Percentiles rank a stretch among this genome's conserved stretches.
Evolutionary conservation across 2,329 filamentous ascomycete species (phyloP).

Genomic region (Grosmannia huntii): DNA sequence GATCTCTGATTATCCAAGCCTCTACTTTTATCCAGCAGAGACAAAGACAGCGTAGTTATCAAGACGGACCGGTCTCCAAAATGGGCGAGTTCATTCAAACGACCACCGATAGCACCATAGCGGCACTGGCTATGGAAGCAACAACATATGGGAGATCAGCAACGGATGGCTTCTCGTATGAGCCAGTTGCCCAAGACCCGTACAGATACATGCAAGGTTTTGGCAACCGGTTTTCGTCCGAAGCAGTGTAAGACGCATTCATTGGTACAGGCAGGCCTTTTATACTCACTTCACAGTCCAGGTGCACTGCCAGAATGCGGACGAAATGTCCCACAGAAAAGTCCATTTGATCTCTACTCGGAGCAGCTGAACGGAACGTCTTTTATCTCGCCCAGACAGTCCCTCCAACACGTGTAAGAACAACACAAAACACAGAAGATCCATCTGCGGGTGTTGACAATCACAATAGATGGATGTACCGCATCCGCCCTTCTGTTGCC

Average conservation of each 20-base stretch:
- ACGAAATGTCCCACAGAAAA: conserved; percentile 31
- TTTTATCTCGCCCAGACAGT: conserved; percentile 20
- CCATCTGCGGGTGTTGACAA: too few species aligned
- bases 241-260: conserved; percentile 35
- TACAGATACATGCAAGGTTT: conserved; percentile 44
- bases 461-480: too few species aligned
- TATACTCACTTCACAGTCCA: conserved; percentile 12
- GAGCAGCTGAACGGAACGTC: conserved; percentile 34
- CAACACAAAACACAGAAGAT: background rate
- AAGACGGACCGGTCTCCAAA: too few species aligned
- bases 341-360: conserved; percentile 27
- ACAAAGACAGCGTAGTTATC: too few species aligned
- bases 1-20: background rate
- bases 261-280: conserved; percentile 44
- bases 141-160: background rate
- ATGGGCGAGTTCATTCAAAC: background rate
- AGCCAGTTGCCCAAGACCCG: conserved; percentile 19
- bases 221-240: conserved; percentile 35
- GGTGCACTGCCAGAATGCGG: conserved; percentile 29
- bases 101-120: background rate
- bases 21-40: background rate
- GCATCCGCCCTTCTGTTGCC: conserved; percentile 20
- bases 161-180: background rate
- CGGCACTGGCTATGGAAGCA: background rate
- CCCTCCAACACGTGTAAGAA: conserved; percentile 21